Percentiles rank a stretch among this genome's conserved stretches.
Conservation (phyloP, 2,329 filamentous ascomycete genomes). For the Exophiala lecanii-corni region DNA sequence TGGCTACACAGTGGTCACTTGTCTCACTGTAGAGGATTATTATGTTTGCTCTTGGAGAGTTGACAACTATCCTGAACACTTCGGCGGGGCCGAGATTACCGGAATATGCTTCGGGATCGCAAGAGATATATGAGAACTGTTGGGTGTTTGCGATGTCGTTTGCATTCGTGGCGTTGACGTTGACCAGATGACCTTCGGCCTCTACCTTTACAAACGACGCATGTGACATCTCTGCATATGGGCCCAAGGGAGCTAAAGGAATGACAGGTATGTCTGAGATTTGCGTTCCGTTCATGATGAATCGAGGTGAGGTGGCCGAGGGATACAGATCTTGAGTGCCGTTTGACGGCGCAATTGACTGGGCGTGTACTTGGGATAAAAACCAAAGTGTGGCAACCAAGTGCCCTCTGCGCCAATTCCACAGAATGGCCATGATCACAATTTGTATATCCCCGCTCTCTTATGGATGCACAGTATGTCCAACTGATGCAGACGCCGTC, state of each 20-base stretch:
- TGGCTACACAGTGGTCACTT: slow-evolving; percentile 36
- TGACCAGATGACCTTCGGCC: slow-evolving; percentile 20
- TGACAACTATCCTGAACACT: slow-evolving; percentile 34
- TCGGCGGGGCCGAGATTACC: slow-evolving; percentile 35
- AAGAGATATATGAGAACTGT: slow-evolving; percentile 38
- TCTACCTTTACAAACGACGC: slow-evolving; percentile 14
- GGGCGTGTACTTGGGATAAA: slow-evolving; percentile 11
- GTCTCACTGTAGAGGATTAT: slow-evolving; percentile 39
- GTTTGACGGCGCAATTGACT: slow-evolving; percentile 23
- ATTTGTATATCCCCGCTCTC: no score
- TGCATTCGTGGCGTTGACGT: slow-evolving; percentile 22
- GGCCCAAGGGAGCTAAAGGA: slow-evolving; percentile 20
- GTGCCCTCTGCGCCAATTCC: no score
- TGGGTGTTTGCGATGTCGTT: slow-evolving; percentile 15
- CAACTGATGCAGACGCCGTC: no score
- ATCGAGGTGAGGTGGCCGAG: slow-evolving; percentile 19
- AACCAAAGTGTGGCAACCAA: slow-evolving; percentile 7
- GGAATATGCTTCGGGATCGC: slow-evolving; percentile 37
- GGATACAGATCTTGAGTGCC: slow-evolving; percentile 21
- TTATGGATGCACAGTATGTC: no score
- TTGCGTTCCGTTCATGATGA: slow-evolving; percentile 24
- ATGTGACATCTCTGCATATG: slow-evolving; percentile 21
- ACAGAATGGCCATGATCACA: slow-evolving; percentile 2
- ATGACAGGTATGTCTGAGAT: slow-evolving; percentile 13
- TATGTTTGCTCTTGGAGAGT: slow-evolving; percentile 29